Conservation (phyloP, 805 yeast species). For the Myxozyma neglecta region DNA sequence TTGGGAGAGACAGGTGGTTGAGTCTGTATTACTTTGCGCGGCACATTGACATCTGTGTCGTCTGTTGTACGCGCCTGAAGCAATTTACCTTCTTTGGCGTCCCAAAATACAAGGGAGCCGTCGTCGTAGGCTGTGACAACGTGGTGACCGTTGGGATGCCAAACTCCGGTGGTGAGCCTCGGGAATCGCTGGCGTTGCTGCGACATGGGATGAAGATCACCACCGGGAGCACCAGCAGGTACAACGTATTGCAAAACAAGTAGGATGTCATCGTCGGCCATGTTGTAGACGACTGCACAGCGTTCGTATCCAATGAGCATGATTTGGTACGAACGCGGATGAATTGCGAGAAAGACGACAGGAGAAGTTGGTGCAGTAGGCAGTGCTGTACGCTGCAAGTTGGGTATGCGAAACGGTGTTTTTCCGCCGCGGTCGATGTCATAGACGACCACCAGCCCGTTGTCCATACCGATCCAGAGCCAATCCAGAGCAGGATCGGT, state of each 20-base stretch:
- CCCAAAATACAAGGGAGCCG: constrained; percentile 91
- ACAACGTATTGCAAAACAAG: constrained; percentile 62
- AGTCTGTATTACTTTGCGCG: constrained; percentile 38
- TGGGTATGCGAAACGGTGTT: constrained; percentile 66
- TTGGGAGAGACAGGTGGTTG: not conserved
- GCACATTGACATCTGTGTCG: constrained; percentile 63
- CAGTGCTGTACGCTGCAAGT: constrained; percentile 55
- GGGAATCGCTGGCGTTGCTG: constrained; percentile 43
- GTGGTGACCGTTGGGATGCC: constrained; percentile 93
- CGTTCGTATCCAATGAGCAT: constrained; percentile 71
- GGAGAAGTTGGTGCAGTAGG: constrained; percentile 50
- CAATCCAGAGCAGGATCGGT: constrained; percentile 88
- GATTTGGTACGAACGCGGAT: constrained; percentile 86
- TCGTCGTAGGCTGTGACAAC: constrained; percentile 76
- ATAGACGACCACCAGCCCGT: constrained; percentile 68
- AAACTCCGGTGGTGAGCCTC: constrained; percentile 54
- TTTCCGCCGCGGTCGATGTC: constrained; percentile 77
- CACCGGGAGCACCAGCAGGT: constrained; percentile 72
- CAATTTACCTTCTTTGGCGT: constrained; percentile 70
- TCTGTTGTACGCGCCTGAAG: constrained; percentile 72
- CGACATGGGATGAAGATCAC: constrained; percentile 45
- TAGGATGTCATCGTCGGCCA: constrained; percentile 58
- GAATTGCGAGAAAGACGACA: constrained; percentile 69
- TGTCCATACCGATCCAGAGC: constrained; percentile 74
- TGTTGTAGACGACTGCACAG: constrained; percentile 66